Conservation (phyloP, 2,329 filamentous ascomycete species). For the Aschersonia sp. region DNA sequence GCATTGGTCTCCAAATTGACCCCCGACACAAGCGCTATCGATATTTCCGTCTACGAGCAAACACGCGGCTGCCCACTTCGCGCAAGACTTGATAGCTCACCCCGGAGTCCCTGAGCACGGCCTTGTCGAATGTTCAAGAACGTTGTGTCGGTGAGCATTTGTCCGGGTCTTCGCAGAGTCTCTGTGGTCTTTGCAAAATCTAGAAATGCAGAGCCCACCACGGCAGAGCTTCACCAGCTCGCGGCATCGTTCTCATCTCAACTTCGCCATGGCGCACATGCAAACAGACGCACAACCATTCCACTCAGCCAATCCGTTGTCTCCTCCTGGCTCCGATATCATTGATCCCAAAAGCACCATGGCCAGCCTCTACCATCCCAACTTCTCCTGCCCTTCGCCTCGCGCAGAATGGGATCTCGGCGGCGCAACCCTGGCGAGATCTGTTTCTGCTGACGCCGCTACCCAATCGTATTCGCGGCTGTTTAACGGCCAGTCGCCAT, state of each 20-base stretch:
- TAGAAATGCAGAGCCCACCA: not conserved
- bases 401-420: constrained; percentile 2
- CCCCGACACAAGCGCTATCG: too few relatives aligned
- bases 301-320: not conserved
- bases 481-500: not conserved
- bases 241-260: not conserved
- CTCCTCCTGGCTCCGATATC: not conserved
- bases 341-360: not conserved
- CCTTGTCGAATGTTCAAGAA: too few relatives aligned
- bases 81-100: too few relatives aligned
- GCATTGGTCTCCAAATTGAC: too few relatives aligned
- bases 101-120: too few relatives aligned
- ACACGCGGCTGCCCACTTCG: too few relatives aligned
- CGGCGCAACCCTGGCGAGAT: constrained; percentile 12
- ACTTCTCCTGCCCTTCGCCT: constrained; percentile 4
- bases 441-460: constrained; percentile 14
- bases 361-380: constrained; percentile 1
- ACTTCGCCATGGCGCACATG: not conserved
- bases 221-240: not conserved
- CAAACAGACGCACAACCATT: not conserved
- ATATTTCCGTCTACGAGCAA: too few relatives aligned
- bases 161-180: not conserved
- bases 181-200: not conserved
- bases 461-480: not conserved
- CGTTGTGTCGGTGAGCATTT: not conserved